A percentile compares a stretch with the other conserved stretches of the same genome.
Evolutionary conservation across 805 yeast species (phyloP).

Genomic region (Hanseniaspora lachancei): DNA sequence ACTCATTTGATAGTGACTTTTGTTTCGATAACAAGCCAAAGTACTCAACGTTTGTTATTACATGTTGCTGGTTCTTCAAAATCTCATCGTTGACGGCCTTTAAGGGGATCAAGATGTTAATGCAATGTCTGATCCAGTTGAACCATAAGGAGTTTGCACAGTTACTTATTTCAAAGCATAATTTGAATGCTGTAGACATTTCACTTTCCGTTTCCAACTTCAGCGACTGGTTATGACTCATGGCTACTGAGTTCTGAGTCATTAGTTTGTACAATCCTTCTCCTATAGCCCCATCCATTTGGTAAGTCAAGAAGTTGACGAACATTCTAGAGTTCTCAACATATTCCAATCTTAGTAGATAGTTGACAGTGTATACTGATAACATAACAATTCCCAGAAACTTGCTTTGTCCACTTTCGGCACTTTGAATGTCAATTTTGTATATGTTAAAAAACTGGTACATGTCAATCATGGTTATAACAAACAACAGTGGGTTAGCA

Average conservation of each 20-base stretch:
- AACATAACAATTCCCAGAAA: not conserved
- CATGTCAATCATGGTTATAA: slow-evolving; percentile 4
- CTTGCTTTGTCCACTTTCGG: not conserved
- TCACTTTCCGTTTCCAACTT: not conserved
- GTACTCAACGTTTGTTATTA: not conserved
- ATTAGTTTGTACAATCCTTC: not conserved
- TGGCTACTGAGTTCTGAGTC: not conserved
- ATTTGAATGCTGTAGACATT: not conserved
- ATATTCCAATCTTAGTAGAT: slow-evolving; percentile 5
- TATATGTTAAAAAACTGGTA: not conserved
- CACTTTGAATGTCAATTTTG: not conserved
- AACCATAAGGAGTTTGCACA: not conserved
- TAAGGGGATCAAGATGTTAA: slow-evolving; percentile 2
- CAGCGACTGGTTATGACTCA: not conserved
- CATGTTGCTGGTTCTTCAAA: not conserved
- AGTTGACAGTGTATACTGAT: not conserved
- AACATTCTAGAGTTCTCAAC: slow-evolving; percentile 3
- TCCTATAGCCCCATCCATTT: not conserved
- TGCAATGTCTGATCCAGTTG: slow-evolving; percentile 1
- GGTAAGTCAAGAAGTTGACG: not conserved
- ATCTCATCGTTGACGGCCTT: not conserved
- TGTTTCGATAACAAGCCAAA: not conserved
- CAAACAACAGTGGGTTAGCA: not conserved
- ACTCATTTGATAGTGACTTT: not conserved
- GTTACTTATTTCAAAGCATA: not conserved